A percentile compares a stretch with the other conserved stretches of the same genome.
Evolutionary conservation across 1,284 basidiomycete genomes (phyloP).

Genomic region (Rhodotorula sp.): DNA sequence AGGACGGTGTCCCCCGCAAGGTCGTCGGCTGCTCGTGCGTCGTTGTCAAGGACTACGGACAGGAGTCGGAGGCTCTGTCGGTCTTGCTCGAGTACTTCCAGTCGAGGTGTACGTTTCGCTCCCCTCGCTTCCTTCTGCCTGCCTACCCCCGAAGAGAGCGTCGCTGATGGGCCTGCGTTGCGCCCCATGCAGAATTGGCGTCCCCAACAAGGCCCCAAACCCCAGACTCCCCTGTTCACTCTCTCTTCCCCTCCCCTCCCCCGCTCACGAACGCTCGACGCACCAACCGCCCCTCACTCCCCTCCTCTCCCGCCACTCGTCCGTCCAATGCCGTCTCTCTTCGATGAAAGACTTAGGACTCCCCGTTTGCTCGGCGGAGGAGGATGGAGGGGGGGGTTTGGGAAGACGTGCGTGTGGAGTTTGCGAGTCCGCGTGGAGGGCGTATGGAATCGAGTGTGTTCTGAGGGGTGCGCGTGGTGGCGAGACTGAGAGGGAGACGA

Average conservation of each 20-base stretch:
- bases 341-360: not conserved
- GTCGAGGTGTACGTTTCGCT: constrained; percentile 4
- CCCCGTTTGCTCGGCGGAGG: too few species aligned
- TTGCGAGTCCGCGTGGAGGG: too few species aligned
- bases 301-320: not conserved
- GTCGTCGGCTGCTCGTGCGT: constrained; percentile 94
- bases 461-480: too few species aligned
- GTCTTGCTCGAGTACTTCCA: constrained; percentile 38
- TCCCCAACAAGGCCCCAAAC: not conserved
- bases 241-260: not conserved
- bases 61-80: constrained; percentile 83
- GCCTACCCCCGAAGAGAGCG: not conserved
- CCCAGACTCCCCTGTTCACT: too few species aligned
- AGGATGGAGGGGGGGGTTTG: too few species aligned
- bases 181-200: not conserved
- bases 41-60: constrained; percentile 97
- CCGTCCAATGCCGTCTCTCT: constrained; percentile 1
- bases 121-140: not conserved
- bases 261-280: not conserved
- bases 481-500: too few species aligned
- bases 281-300: not conserved
- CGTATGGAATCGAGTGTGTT: too few species aligned
- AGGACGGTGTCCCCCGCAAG: constrained; percentile 98
- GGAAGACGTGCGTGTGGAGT: too few species aligned
- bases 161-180: not conserved